phyloP scores from a whole-genome alignment of 148 eudicot genomes.

The Diospyros kaki region DNA sequence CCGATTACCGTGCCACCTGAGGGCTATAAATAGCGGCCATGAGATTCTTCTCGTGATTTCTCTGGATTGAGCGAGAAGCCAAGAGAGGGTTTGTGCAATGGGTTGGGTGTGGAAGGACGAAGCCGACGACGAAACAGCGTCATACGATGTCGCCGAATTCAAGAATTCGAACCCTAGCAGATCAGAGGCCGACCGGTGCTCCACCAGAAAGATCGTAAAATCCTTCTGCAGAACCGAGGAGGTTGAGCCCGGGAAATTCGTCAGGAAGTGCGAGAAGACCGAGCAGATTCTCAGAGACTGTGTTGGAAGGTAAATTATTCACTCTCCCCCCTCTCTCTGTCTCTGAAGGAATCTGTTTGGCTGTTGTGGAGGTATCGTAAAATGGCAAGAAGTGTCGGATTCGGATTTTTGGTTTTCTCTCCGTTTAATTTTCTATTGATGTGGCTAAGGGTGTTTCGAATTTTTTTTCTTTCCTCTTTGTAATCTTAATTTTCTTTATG shows the following conservation, averaged over 20 bases:
- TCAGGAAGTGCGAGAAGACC: slow-evolving; percentile 77
- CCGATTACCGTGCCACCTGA: no score
- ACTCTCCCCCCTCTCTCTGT: neutral
- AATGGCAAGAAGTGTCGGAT: no score
- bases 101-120: slow-evolving; percentile 83
- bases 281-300: slow-evolving; percentile 69
- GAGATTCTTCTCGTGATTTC: no score
- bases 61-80: neutral
- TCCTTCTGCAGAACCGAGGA: slow-evolving; percentile 80
- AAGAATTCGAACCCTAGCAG: slow-evolving; percentile 16
- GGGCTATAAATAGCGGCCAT: no score
- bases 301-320: slow-evolving; percentile 54
- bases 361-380: no score
- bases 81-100: slow-evolving; percentile 23
- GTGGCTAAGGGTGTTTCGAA: no score
- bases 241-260: slow-evolving; percentile 82
- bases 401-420: no score
- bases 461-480: no score
- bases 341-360: neutral
- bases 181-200: slow-evolving; percentile 23
- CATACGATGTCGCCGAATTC: slow-evolving; percentile 10
- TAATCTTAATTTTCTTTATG: no score
- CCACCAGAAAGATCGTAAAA: slow-evolving; percentile 61
- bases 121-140: slow-evolving; percentile 16
- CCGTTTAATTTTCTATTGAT: no score